These are phyloP conservation scores for Phialophora macrospora DNA, from an alignment of 2,329 filamentous ascomycete genomes.

Conservation along the genomic window DNA sequence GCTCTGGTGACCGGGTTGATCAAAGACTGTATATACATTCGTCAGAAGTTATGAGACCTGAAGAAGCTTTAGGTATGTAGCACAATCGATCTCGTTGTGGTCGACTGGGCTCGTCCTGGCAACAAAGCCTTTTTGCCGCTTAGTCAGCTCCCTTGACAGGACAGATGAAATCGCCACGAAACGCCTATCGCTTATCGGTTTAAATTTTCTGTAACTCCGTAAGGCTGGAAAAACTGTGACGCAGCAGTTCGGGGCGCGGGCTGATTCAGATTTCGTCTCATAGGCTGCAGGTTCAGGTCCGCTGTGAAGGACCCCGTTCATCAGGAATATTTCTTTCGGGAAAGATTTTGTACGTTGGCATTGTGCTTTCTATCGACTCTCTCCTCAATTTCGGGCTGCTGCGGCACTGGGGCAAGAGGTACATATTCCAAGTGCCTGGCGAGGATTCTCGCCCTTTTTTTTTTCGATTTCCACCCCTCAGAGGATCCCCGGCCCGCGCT, in stretches of 20 bases:
- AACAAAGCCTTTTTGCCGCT: not conserved
- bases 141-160: not conserved
- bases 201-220: slow-evolving; percentile 18
- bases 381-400: slow-evolving; percentile 12
- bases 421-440: not conserved
- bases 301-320: not conserved
- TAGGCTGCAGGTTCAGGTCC: slow-evolving; percentile 2
- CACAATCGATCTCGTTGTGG: no score
- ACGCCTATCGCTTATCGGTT: slow-evolving; percentile 25
- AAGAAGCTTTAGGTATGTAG: not conserved
- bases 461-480: slow-evolving; percentile 4
- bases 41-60: not conserved
- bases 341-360: not conserved
- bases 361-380: slow-evolving; percentile 13
- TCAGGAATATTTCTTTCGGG: slow-evolving; percentile 10
- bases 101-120: no score
- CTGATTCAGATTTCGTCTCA: slow-evolving; percentile 29
- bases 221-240: slow-evolving; percentile 26
- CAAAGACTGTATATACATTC: slow-evolving; percentile 3
- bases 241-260: slow-evolving; percentile 20
- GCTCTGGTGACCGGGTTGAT: not conserved
- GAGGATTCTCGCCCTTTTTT: not conserved
- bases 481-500: not conserved
- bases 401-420: not conserved
- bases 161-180: not conserved